A percentile compares a stretch with the other conserved stretches of the same genome.
Evolutionary conservation across 305 asterid species (phyloP).

Genomic region (Plantago lanceolata): DNA sequence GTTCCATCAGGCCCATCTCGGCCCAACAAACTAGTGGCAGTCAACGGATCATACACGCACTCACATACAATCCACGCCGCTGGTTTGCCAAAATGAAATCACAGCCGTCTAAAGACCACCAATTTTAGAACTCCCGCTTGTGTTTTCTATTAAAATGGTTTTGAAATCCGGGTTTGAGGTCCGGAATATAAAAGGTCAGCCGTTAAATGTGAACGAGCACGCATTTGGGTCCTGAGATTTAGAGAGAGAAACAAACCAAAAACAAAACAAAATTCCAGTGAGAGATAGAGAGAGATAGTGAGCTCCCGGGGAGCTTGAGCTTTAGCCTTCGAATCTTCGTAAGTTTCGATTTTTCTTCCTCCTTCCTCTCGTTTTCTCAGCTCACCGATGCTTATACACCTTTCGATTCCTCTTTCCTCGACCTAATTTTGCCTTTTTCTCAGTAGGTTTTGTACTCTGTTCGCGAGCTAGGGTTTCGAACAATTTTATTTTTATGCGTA

Average conservation of each 20-base stretch:
- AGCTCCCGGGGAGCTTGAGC: constrained; percentile 19
- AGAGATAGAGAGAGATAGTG: constrained; percentile 13
- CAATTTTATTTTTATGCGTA: constrained; percentile 6
- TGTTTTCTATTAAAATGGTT: constrained; percentile 50
- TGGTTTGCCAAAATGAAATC: constrained; percentile 12
- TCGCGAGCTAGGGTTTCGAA: constrained; percentile 32
- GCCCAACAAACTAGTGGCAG: background rate
- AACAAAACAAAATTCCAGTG: constrained; percentile 7
- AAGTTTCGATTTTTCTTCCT: constrained; percentile 21
- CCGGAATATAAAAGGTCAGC: constrained; percentile 45
- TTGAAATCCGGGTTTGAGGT: constrained; percentile 65
- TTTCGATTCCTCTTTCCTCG: background rate
- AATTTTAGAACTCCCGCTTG: constrained; percentile 43
- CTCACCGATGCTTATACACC: constrained; percentile 12
- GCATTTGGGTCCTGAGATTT: constrained; percentile 18
- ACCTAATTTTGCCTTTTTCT: background rate
- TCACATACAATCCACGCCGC: too few relatives aligned
- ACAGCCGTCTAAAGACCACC: constrained; percentile 26
- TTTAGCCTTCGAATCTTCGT: constrained; percentile 28
- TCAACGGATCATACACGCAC: background rate
- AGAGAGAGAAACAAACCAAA: background rate
- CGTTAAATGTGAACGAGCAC: constrained; percentile 20
- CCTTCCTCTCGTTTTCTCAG: constrained; percentile 4
- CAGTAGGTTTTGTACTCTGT: background rate
- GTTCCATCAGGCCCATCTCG: background rate